Conservation (phyloP, 148 eudicot genomes). For the Polygonum aviculare region DNA sequence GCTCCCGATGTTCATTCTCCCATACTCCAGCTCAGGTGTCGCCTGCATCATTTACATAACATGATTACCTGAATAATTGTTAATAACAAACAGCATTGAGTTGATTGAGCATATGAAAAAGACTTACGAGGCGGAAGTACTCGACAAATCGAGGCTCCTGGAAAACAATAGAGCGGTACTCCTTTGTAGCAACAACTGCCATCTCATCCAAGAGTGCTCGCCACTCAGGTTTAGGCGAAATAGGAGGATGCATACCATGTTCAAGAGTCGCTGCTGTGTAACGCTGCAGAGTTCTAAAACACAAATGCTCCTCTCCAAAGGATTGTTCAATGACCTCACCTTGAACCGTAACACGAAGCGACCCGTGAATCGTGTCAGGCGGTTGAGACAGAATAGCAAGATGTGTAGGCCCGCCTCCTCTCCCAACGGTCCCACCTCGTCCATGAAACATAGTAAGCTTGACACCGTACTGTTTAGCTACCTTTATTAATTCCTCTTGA, state of each 20-base stretch:
- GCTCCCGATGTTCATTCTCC: conserved; percentile 87
- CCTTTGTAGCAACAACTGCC: conserved; percentile 72
- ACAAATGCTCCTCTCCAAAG: conserved; percentile 88
- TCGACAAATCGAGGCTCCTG: conserved; percentile 87
- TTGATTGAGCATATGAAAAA: background rate
- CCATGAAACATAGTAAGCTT: conserved; percentile 96
- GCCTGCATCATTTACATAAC: conserved; percentile 30
- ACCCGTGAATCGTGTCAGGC: conserved; percentile 77
- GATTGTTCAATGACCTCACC: conserved; percentile 93
- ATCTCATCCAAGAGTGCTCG: conserved; percentile 81
- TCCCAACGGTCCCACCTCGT: conserved; percentile 85
- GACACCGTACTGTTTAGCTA: conserved; percentile 68
- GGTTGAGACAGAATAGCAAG: conserved; percentile 91
- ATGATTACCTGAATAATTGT: background rate
- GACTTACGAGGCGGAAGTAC: conserved; percentile 83
- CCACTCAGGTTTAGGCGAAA: conserved; percentile 86
- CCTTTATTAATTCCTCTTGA: conserved; percentile 77
- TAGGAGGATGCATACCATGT: conserved; percentile 87
- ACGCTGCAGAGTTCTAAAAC: conserved; percentile 79
- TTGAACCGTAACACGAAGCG: conserved; percentile 85
- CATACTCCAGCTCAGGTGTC: conserved; percentile 80
- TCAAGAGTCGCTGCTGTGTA: conserved; percentile 87
- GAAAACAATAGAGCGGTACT: conserved; percentile 80
- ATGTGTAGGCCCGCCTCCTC: conserved; percentile 96
- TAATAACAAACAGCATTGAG: background rate